phyloP scores from a whole-genome alignment of 176 grass and related monocot species.

The Coix lacrymajobi region DNA sequence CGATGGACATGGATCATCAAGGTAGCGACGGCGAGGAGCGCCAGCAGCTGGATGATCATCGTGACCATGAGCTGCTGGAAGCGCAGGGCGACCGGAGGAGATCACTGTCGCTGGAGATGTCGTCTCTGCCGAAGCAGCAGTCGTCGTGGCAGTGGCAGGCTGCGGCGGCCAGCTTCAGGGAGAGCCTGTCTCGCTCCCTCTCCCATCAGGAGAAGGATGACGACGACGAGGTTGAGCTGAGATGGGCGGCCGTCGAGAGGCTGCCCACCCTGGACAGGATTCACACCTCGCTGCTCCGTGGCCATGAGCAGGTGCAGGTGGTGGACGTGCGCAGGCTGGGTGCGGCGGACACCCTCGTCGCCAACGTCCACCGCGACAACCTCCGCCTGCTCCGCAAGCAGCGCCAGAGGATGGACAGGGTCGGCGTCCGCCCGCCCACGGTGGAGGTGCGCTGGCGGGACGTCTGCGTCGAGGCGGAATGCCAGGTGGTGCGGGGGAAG shows the following conservation, averaged over 20 bases:
- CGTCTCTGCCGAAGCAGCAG: not conserved
- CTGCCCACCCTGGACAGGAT: slow-evolving; percentile 43
- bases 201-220: not conserved
- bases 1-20: not conserved
- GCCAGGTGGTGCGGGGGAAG: slow-evolving; percentile 52
- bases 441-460: slow-evolving; percentile 54
- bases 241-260: slow-evolving; percentile 68
- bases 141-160: slow-evolving; percentile 24
- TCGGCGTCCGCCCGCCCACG: slow-evolving; percentile 50
- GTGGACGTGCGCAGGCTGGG: slow-evolving; percentile 53
- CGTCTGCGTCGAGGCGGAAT: slow-evolving; percentile 43
- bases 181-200: slow-evolving; percentile 11
- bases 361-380: slow-evolving; percentile 54
- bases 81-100: not conserved
- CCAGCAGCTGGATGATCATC: not conserved
- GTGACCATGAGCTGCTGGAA: no score
- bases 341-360: slow-evolving; percentile 46
- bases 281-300: slow-evolving; percentile 33
- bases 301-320: not conserved
- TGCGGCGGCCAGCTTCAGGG: slow-evolving; percentile 23
- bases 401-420: slow-evolving; percentile 62
- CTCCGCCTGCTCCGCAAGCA: slow-evolving; percentile 62
- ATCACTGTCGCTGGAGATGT: not conserved
- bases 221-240: slow-evolving; percentile 49
- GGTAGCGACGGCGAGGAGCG: not conserved